Evolutionary conservation across 345 rosid species (phyloP).

Genomic region (Gossypium rotundifolium): DNA sequence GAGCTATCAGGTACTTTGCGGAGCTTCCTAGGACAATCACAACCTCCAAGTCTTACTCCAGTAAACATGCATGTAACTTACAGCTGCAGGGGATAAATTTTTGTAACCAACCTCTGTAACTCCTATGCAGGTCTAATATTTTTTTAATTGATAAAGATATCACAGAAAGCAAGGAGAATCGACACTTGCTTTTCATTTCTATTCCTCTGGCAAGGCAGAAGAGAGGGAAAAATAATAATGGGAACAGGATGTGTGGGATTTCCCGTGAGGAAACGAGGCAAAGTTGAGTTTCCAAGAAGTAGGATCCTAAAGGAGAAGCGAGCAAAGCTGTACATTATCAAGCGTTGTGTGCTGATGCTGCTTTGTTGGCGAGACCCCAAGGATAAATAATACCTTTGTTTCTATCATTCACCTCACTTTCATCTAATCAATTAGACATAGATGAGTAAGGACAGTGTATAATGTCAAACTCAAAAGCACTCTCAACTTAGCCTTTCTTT

Average conservation of each 20-base stretch:
- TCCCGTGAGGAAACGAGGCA: neutral
- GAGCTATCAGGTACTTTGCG: slow-evolving; percentile 1
- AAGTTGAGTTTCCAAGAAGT: slow-evolving; percentile 12
- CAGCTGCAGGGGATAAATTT: slow-evolving; percentile 16
- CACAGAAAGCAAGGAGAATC: neutral
- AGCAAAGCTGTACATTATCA: slow-evolving; percentile 34
- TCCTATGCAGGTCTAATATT: neutral
- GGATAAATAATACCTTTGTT: slow-evolving; percentile 12
- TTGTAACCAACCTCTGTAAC: slow-evolving; percentile 29
- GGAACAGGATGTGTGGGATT: slow-evolving; percentile 18
- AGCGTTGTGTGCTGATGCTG: slow-evolving; percentile 34
- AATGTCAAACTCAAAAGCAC: too few species aligned
- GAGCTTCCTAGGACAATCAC: slow-evolving; percentile 19
- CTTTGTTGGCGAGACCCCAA: slow-evolving; percentile 32
- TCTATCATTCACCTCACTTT: too few species aligned
- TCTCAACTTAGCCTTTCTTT: too few species aligned
- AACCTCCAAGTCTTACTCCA: neutral
- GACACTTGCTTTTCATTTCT: neutral
- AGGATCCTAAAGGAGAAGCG: slow-evolving; percentile 27
- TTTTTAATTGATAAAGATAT: slow-evolving; percentile 3
- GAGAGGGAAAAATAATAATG: slow-evolving; percentile 1
- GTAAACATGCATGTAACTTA: neutral
- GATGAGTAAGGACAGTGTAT: too few species aligned
- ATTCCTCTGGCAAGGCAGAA: neutral
- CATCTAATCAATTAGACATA: too few species aligned